Evolutionary conservation across 2,329 filamentous ascomycete species (phyloP), one percentile per base, ranked within the genome.

Genomic region (Cordyceps javanica): DNA sequence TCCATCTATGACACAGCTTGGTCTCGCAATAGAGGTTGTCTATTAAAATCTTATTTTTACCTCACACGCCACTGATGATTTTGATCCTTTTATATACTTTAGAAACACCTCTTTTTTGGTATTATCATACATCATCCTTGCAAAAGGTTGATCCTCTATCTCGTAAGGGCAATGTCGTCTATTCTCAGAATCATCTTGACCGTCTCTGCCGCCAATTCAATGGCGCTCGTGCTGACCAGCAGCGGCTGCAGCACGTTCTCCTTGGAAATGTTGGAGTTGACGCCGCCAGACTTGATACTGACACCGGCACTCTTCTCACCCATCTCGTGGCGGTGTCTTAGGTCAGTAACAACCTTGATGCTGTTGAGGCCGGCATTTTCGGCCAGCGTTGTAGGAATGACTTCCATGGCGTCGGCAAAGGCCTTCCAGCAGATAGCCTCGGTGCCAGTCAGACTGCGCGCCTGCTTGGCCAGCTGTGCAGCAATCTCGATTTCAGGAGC

Each of bases 391-490:
- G 93, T 97, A 14, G 95, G 94, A 56, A 99, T 90, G 42, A 99
- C 90, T 76, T 99, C 94, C 78, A 99, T 88, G 8, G 94, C 94
- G 63, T 99, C 93, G 2, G 95, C 94, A 69, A 99, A 99, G 0
- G 93, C 93, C 78, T 97, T 97, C 90, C 91, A 99, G 83, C 94
- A 99, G 69, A 97, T 97, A 39, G 91, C 86, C 73, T 99, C 94
- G 5, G 94, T 97, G 60, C 95, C 95, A 0, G 87, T 87, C 60
- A 97, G 80, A 66, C 87, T 86, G 64, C 92, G 89, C 9, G 93
- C 85, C 69, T 90, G 88, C 74, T 90, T 88, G 58, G 88, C 85
- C 34, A 99, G 83, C 68, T 90, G 83, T 56, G 94, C 89, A 23
- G 94, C 90, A 66, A 99, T 93, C 75, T 97, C 92, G 67, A 97